A percentile compares a stretch with the other conserved stretches of the same genome.
phyloP scores from a whole-genome alignment of 306 rosid species.

The Pyrus bretschneideri region DNA sequence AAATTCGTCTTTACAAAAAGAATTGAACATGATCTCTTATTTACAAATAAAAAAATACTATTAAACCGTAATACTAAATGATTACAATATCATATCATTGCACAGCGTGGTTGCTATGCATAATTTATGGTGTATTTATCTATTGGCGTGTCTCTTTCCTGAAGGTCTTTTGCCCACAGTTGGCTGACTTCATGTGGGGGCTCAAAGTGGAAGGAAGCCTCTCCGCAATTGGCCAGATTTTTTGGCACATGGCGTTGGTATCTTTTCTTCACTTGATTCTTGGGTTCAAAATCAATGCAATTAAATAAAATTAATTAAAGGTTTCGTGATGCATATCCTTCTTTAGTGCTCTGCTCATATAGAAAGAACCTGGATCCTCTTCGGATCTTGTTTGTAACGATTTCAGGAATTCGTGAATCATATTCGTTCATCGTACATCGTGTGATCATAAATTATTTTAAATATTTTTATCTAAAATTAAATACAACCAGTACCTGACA shows the following conservation, averaged over 20 bases:
- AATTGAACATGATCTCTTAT: accelerated
- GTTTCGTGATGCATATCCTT: neutral
- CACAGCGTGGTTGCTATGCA: too few species aligned
- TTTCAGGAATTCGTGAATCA: too few species aligned
- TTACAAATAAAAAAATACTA: too few species aligned
- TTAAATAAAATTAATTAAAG: neutral
- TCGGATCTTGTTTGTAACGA: too few species aligned
- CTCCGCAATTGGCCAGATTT: neutral
- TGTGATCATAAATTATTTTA: too few species aligned
- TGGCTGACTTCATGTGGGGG: neutral
- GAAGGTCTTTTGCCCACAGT: neutral
- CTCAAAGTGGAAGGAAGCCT: neutral
- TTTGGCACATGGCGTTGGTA: neutral
- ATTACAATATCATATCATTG: too few species aligned
- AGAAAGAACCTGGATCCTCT: too few species aligned
- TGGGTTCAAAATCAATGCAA: neutral
- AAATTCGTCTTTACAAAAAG: too few species aligned
- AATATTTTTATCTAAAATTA: too few species aligned
- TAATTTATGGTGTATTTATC: neutral
- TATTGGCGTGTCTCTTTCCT: neutral
- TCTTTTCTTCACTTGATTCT: neutral
- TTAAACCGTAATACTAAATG: too few species aligned
- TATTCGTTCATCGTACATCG: accelerated
- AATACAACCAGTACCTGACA: too few species aligned
- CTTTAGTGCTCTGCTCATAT: neutral